Conservation (phyloP, 2,329 filamentous ascomycete genomes). For the Coniella vitis region DNA sequence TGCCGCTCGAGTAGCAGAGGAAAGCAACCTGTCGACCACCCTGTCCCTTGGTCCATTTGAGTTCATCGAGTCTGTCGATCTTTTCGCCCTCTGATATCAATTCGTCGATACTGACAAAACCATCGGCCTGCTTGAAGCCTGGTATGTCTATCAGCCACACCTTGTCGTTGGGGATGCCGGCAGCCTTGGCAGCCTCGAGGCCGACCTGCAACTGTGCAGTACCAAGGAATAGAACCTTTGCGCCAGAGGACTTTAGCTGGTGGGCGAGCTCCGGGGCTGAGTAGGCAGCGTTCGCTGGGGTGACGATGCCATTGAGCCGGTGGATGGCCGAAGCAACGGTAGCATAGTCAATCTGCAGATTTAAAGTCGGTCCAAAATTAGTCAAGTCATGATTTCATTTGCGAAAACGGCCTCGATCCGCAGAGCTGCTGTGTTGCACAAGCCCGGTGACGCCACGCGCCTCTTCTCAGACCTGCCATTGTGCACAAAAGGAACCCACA, state of each 20-base stretch:
- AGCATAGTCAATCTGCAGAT: constrained; percentile 61
- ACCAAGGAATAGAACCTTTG: constrained; percentile 67
- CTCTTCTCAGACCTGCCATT: neutral
- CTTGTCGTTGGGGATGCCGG: constrained; percentile 54
- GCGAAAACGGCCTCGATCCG: neutral
- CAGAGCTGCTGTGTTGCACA: neutral
- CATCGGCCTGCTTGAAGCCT: constrained; percentile 40
- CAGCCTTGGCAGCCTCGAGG: constrained; percentile 55
- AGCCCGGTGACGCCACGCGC: neutral
- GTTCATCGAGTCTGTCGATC: constrained; percentile 44
- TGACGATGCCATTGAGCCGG: constrained; percentile 65
- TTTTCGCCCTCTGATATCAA: constrained; percentile 54
- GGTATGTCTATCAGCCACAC: constrained; percentile 67
- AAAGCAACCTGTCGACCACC: constrained; percentile 64
- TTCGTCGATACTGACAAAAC: constrained; percentile 60
- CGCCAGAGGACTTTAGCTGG: constrained; percentile 62
- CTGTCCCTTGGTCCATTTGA: constrained; percentile 58
- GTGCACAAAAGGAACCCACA: no score
- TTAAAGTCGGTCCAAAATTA: neutral
- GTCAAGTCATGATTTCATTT: neutral
- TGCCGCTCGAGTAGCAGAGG: constrained; percentile 74
- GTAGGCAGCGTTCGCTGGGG: constrained; percentile 70
- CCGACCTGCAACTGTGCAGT: constrained; percentile 57
- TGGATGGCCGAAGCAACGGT: constrained; percentile 69
- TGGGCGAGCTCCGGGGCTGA: constrained; percentile 63